Conservation (phyloP, 805 yeast genomes). For the Suhomyces faveliae region DNA sequence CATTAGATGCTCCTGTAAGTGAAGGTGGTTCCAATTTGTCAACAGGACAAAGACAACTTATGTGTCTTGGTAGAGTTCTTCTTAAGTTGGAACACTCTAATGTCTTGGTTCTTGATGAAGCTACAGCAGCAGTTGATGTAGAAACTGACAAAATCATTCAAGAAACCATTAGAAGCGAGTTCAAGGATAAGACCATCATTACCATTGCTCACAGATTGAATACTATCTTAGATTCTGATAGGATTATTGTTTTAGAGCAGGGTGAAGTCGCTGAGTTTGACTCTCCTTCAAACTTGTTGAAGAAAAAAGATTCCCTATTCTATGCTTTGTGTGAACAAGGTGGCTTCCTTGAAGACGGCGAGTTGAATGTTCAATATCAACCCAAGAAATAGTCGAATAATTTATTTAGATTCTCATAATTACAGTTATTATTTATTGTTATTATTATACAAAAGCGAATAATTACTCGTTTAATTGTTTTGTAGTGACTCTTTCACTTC, state of each 20-base stretch:
- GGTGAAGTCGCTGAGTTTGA: slow-evolving; percentile 79
- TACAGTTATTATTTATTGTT: neutral
- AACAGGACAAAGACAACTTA: slow-evolving; percentile 53
- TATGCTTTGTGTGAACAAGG: slow-evolving; percentile 81
- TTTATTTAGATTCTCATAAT: neutral
- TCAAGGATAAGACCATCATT: slow-evolving; percentile 72
- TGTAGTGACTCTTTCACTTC: slow-evolving; percentile 43
- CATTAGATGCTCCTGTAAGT: slow-evolving; percentile 33
- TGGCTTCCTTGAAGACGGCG: slow-evolving; percentile 47
- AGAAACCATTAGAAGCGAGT: slow-evolving; percentile 72
- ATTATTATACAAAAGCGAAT: neutral
- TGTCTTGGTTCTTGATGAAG: slow-evolving; percentile 75
- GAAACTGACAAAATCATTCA: slow-evolving; percentile 78
- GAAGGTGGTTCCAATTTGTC: slow-evolving; percentile 53
- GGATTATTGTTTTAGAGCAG: slow-evolving; percentile 70
- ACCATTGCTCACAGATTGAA: slow-evolving; percentile 85
- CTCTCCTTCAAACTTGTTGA: slow-evolving; percentile 63
- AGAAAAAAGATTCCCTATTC: slow-evolving; percentile 66
- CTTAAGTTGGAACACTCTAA: slow-evolving; percentile 55
- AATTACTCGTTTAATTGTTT: neutral
- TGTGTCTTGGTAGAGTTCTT: slow-evolving; percentile 80
- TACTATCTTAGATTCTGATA: slow-evolving; percentile 79
- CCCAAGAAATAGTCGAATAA: neutral
- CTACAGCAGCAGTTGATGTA: slow-evolving; percentile 87
- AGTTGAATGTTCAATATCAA: neutral